Evolutionary conservation across 495 filamentous ascomycete species (phyloP).

Genomic region (Podospora didyma): DNA sequence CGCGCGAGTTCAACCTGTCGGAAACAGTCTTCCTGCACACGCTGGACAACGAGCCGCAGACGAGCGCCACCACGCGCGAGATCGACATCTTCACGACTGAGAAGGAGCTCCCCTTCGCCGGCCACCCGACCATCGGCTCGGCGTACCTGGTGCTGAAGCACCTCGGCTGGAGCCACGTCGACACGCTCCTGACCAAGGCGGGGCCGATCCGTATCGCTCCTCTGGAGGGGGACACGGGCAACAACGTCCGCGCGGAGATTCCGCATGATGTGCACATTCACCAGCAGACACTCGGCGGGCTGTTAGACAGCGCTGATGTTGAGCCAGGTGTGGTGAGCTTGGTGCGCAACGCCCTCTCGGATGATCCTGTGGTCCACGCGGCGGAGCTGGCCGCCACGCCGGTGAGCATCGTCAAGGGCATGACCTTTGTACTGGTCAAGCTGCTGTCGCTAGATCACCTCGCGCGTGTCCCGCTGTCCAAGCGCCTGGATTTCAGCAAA

Average conservation of each 20-base stretch:
- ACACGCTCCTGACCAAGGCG: conserved; percentile 56
- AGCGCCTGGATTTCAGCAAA: conserved; percentile 25
- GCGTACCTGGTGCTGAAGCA: conserved; percentile 49
- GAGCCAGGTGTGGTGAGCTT: not conserved
- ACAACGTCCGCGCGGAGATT: conserved; percentile 49
- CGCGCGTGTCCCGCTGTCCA: conserved; percentile 21
- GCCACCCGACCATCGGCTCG: conserved; percentile 73
- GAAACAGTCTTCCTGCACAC: conserved; percentile 78
- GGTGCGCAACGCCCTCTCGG: conserved; percentile 17
- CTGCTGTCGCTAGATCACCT: conserved; percentile 47
- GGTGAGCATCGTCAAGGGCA: conserved; percentile 65
- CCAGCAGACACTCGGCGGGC: conserved; percentile 22
- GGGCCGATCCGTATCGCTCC: conserved; percentile 43
- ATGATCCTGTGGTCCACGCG: conserved; percentile 22
- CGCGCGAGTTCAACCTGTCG: conserved; percentile 78
- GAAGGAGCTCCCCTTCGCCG: conserved; percentile 67
- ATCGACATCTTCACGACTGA: conserved; percentile 70
- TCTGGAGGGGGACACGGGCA: not conserved
- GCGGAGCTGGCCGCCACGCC: conserved; percentile 41
- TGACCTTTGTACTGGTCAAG: conserved; percentile 58
- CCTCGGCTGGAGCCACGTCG: conserved; percentile 27
- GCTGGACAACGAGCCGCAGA: conserved; percentile 9
- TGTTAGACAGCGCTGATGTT: not conserved
- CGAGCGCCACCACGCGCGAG: conserved; percentile 21
- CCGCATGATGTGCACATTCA: conserved; percentile 68